Conservation (phyloP, 192 early-diverging fungal species). For the Linnemannia hyalina region DNA sequence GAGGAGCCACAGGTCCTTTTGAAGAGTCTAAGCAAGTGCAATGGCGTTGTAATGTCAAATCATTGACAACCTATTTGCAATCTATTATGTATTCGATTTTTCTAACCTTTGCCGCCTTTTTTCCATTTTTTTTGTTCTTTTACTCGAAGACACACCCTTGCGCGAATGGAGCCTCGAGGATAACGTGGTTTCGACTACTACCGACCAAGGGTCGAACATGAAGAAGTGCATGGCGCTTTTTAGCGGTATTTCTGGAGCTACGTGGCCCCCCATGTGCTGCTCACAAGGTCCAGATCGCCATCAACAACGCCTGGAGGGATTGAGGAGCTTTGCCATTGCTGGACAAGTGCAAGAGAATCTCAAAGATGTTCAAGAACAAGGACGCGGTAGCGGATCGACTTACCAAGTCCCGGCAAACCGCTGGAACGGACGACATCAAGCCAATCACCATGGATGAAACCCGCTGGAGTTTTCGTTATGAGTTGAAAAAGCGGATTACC, state of each 20-base stretch:
- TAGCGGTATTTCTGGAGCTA: background rate
- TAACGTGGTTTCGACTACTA: constrained; percentile 21
- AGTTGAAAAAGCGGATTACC: constrained; percentile 7
- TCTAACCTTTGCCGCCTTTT: background rate
- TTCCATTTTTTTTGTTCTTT: background rate
- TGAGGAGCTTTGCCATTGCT: constrained; percentile 13
- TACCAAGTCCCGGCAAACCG: background rate
- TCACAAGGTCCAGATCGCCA: constrained; percentile 20
- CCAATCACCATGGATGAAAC: constrained; percentile 17
- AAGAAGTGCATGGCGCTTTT: constrained; percentile 11
- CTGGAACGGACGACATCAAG: background rate
- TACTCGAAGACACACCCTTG: constrained; percentile 8
- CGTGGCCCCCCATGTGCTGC: constrained; percentile 18
- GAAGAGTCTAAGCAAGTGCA: background rate
- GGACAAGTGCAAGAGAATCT: constrained; percentile 21
- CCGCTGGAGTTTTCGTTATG: constrained; percentile 7
- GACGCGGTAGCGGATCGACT: constrained; percentile 7
- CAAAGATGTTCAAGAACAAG: constrained; percentile 20
- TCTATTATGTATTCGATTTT: background rate
- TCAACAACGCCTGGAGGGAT: constrained; percentile 19
- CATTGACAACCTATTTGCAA: no score
- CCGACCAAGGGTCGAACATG: constrained; percentile 16
- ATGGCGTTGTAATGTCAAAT: background rate
- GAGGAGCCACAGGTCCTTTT: constrained; percentile 12
- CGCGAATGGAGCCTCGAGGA: background rate